A percentile compares a stretch with the other conserved stretches of the same genome.
phyloP scores from a whole-genome alignment of 768 basidiomycete species.

The Pleurotus tuber-regium region DNA sequence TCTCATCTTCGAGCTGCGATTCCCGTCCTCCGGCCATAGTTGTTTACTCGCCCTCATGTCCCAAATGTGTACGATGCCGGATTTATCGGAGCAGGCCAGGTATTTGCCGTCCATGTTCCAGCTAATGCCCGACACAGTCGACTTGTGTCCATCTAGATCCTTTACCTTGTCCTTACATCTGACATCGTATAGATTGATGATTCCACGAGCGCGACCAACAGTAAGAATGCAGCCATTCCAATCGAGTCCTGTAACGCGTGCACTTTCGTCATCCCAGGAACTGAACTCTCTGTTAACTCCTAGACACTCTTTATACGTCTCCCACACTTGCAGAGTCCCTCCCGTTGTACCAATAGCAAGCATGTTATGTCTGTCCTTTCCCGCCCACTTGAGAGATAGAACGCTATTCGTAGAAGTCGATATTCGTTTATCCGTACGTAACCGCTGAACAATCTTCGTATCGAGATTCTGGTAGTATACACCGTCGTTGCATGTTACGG shows the following conservation, averaged over 20 bases:
- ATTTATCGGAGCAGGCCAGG: conserved; percentile 82
- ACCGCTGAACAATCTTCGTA: conserved; percentile 48
- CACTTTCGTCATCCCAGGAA: conserved; percentile 33
- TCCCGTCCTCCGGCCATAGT: conserved; percentile 21
- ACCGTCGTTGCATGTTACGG: conserved; percentile 57
- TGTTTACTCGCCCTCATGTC: conserved; percentile 49
- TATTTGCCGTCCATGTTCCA: conserved; percentile 76
- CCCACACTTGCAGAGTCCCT: conserved; percentile 56
- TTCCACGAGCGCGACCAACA: conserved; percentile 61
- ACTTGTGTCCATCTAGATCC: conserved; percentile 49
- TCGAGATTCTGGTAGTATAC: conserved; percentile 64
- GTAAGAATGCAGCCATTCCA: conserved; percentile 64
- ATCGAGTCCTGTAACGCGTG: conserved; percentile 33
- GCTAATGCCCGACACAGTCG: conserved; percentile 72
- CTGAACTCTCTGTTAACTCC: conserved; percentile 28
- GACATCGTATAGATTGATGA: conserved; percentile 65
- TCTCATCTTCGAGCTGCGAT: conserved; percentile 66
- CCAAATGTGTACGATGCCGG: conserved; percentile 87
- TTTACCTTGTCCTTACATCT: conserved; percentile 35
- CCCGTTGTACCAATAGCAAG: conserved; percentile 51
- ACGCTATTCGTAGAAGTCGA: not conserved
- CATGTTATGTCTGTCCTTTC: conserved; percentile 33
- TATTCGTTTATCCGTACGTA: conserved; percentile 29
- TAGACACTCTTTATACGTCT: conserved; percentile 34
- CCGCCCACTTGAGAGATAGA: conserved; percentile 45